Evolutionary conservation across 495 filamentous ascomycete genomes (phyloP).

Genomic region (Hypoxylon fuscum): DNA sequence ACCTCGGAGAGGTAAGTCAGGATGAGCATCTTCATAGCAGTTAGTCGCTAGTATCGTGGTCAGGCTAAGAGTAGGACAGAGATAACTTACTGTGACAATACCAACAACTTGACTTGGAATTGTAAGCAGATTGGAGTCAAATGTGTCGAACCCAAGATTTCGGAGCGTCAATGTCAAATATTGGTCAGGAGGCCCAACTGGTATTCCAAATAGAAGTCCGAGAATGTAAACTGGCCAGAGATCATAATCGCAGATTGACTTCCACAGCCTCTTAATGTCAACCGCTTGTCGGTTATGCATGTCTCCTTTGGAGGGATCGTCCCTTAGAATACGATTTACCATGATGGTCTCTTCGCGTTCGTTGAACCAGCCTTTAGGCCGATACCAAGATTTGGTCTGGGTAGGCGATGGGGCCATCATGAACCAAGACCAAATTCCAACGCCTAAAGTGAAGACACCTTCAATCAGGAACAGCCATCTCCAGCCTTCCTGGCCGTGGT

Average conservation of each 20-base stretch:
- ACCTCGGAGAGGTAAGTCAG: slow-evolving; percentile 65
- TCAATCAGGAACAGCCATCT: slow-evolving; percentile 71
- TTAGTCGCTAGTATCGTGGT: slow-evolving; percentile 20
- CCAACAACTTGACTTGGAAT: slow-evolving; percentile 58
- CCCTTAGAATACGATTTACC: slow-evolving; percentile 76
- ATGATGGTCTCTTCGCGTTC: slow-evolving; percentile 70
- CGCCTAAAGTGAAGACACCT: slow-evolving; percentile 57
- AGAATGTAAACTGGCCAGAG: slow-evolving; percentile 76
- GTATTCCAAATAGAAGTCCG: slow-evolving; percentile 66
- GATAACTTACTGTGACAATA: slow-evolving; percentile 15
- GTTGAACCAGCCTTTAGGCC: slow-evolving; percentile 74
- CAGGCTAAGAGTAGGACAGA: slow-evolving; percentile 23
- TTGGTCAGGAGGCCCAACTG: slow-evolving; percentile 56
- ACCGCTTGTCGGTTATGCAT: slow-evolving; percentile 70
- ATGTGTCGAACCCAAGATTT: slow-evolving; percentile 69
- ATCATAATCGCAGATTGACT: slow-evolving; percentile 70
- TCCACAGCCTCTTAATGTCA: slow-evolving; percentile 64
- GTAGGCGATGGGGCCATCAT: slow-evolving; percentile 73
- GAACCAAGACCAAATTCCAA: slow-evolving; percentile 67
- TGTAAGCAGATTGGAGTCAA: slow-evolving; percentile 73
- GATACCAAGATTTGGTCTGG: slow-evolving; percentile 67
- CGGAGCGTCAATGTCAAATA: slow-evolving; percentile 72
- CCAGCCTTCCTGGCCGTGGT: slow-evolving; percentile 67
- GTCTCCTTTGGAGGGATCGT: slow-evolving; percentile 72
- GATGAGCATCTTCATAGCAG: slow-evolving; percentile 43